Conservation (phyloP, 164 flowering plant species). For the Nelumbo lutea region DNA sequence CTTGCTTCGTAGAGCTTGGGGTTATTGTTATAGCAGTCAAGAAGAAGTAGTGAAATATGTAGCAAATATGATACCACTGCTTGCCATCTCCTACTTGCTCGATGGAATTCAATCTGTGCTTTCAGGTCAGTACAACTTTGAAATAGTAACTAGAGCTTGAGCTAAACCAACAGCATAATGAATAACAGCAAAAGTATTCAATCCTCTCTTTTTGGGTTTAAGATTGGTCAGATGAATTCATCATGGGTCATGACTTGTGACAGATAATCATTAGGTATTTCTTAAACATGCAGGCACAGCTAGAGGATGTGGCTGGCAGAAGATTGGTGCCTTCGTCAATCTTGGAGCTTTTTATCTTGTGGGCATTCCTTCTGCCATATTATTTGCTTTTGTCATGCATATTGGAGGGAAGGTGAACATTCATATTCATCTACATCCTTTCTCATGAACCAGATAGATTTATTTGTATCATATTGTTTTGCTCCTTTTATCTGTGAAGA, state of each 20-base stretch:
- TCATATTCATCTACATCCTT: background rate
- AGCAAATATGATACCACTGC: constrained; percentile 42
- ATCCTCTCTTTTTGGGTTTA: no score
- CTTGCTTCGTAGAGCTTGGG: constrained; percentile 24
- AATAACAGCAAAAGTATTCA: no score
- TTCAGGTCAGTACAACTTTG: constrained; percentile 29
- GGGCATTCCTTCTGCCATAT: constrained; percentile 30
- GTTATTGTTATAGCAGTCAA: constrained; percentile 34
- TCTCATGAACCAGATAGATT: no score
- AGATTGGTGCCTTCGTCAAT: constrained; percentile 30
- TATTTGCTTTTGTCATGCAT: constrained; percentile 29
- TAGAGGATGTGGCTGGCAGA: constrained; percentile 47
- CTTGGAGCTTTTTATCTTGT: constrained; percentile 32
- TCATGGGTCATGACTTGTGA: no score
- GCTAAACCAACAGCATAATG: no score
- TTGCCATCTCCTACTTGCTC: constrained; percentile 38
- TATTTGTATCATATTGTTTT: no score
- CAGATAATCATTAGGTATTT: no score
- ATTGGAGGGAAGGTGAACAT: constrained; percentile 33
- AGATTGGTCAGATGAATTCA: no score
- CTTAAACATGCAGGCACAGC: constrained; percentile 17
- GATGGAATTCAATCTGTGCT: constrained; percentile 53
- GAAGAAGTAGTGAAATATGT: constrained; percentile 34
- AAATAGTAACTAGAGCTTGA: no score
- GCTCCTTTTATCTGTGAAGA: no score